A percentile compares a stretch with the other conserved stretches of the same genome.
These are phyloP conservation scores for Sporobolomyces phaffii DNA, from an alignment of 768 basidiomycete species.

Conservation along the genomic window DNA sequence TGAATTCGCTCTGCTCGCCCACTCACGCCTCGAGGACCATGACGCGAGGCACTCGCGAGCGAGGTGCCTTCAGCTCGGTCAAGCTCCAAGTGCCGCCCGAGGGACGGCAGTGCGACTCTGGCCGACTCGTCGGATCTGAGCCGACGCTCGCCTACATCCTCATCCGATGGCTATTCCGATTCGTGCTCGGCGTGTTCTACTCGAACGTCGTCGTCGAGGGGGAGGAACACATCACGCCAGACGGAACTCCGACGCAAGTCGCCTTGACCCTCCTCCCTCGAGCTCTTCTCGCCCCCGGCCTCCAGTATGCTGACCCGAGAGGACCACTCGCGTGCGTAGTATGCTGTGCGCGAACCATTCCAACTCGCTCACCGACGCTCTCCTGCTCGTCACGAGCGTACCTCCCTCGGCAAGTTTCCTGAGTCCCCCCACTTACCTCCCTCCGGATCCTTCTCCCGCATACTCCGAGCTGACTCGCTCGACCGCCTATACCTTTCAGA, in stretches of 20 bases:
- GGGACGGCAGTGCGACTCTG: too few species aligned
- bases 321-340: too few species aligned
- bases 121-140: background rate
- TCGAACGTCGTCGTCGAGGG: conserved; percentile 81
- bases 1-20: too few species aligned
- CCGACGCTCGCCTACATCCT: conserved; percentile 26
- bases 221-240: conserved; percentile 61
- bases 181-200: conserved; percentile 86
- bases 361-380: conserved; percentile 77
- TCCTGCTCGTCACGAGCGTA: conserved; percentile 68
- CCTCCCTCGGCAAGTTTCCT: conserved; percentile 56
- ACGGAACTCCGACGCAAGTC: conserved; percentile 66
- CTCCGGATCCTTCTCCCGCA: too few species aligned
- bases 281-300: too few species aligned
- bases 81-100: too few species aligned
- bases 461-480: too few species aligned
- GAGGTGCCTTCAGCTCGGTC: background rate
- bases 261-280: background rate
- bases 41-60: too few species aligned
- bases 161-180: conserved; percentile 45
- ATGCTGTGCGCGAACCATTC: conserved; percentile 81
- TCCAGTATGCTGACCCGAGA: too few species aligned
- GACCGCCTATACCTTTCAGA: too few species aligned
- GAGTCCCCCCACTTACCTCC: conserved; percentile 1
- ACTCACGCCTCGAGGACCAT: too few species aligned